Conservation (phyloP, 2,329 filamentous ascomycete species). For the Sporothrix brunneoviolacea region DNA sequence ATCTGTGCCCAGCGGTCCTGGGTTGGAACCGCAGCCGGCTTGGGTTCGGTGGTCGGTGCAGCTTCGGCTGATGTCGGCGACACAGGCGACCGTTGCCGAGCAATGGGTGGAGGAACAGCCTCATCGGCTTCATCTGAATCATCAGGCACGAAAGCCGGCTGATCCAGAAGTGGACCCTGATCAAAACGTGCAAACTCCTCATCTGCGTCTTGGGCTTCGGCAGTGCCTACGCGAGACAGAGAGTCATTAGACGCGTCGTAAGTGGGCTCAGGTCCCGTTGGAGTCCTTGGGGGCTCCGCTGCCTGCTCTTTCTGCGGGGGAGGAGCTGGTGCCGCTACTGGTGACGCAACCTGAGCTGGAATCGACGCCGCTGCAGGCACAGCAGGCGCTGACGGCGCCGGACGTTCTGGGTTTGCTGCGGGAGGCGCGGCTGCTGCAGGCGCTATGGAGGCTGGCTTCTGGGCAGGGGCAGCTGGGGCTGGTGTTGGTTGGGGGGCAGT, state of each 20-base stretch:
- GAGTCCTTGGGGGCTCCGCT: conserved; percentile 15
- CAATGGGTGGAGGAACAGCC: conserved; percentile 45
- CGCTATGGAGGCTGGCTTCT: conserved; percentile 5
- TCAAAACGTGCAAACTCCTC: conserved; percentile 65
- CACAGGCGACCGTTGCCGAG: conserved; percentile 30
- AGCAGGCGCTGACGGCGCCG: conserved; percentile 18
- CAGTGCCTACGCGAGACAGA: conserved; percentile 54
- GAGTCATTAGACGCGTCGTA: conserved; percentile 40
- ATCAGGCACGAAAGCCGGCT: conserved; percentile 69
- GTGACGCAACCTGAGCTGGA: conserved; percentile 21
- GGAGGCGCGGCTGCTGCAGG: conserved; percentile 2
- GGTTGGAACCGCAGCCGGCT: conserved; percentile 30
- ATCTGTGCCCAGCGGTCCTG: conserved; percentile 94
- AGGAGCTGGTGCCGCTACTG: conserved; percentile 17
- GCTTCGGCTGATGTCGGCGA: conserved; percentile 17
- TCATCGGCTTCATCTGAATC: conserved; percentile 45
- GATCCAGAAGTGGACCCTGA: conserved; percentile 80
- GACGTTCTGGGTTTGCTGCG: neutral
- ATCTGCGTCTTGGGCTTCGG: conserved; percentile 52
- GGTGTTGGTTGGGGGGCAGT: neutral
- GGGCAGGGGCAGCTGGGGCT: neutral
- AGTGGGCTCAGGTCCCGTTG: conserved; percentile 27
- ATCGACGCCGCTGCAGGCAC: neutral
- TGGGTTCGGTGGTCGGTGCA: conserved; percentile 19
- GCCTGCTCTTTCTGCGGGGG: conserved; percentile 19